A percentile compares a stretch with the other conserved stretches of the same genome.
phyloP scores from a whole-genome alignment of 176 grass and related monocot genomes.

The Ampelocalamus luodianensis region DNA sequence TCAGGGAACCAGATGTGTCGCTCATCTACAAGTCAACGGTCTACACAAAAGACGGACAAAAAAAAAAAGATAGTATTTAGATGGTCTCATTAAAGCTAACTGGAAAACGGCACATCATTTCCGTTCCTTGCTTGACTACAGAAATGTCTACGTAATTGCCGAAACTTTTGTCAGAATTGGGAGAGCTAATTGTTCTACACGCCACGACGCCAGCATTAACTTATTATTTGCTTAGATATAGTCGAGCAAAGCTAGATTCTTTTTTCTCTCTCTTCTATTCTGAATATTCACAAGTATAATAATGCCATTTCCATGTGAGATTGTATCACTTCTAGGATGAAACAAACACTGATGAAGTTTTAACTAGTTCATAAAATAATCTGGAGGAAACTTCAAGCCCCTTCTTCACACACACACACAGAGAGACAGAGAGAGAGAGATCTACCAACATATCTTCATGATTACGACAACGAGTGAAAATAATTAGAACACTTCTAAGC shows the following conservation, averaged over 20 bases:
- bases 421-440: too few relatives aligned
- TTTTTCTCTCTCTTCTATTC: neutral
- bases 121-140: neutral
- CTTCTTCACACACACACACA: too few relatives aligned
- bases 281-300: neutral
- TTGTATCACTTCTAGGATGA: slow-evolving; percentile 5
- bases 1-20: neutral
- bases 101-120: slow-evolving; percentile 30
- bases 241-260: neutral
- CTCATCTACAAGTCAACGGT: slow-evolving; percentile 30
- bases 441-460: neutral
- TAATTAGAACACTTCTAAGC: slow-evolving; percentile 31
- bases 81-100: neutral
- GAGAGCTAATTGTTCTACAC: slow-evolving; percentile 2
- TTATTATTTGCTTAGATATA: neutral
- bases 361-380: neutral
- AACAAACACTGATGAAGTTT: neutral
- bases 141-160: neutral
- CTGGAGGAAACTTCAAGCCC: slow-evolving; percentile 14
- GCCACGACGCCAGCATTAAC: neutral
- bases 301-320: neutral
- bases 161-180: neutral
- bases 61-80: neutral
- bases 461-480: neutral
- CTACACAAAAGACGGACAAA: neutral